Percentiles rank a stretch among this genome's conserved stretches.
Conservation (phyloP, 345 rosid genomes). For the Clarkia xantiana region DNA sequence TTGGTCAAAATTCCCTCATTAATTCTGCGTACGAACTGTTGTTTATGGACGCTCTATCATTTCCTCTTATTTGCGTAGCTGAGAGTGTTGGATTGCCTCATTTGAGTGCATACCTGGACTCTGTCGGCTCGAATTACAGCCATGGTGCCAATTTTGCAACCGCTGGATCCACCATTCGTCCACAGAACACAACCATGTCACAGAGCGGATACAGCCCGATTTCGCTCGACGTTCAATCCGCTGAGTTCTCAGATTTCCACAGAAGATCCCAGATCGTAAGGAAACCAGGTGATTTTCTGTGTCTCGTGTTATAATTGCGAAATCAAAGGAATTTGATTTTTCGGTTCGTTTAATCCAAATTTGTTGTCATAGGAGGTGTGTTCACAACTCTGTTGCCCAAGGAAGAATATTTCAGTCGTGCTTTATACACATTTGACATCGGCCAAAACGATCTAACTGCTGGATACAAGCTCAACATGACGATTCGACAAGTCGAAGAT, state of each 20-base stretch:
- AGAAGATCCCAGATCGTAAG: conserved; percentile 24
- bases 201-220: conserved; percentile 63
- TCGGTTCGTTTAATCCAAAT: too few species aligned
- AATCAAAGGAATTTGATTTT: too few species aligned
- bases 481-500: conserved; percentile 40
- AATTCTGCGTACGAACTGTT: too few species aligned
- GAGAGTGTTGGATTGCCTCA: conserved; percentile 33
- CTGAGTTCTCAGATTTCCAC: conserved; percentile 43
- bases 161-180: conserved; percentile 57
- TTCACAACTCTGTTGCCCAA: conserved; percentile 33
- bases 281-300: conserved; percentile 25
- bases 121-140: conserved; percentile 57
- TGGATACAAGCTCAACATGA: conserved; percentile 50
- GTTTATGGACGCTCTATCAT: background rate
- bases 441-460: conserved; percentile 67
- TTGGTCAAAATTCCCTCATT: too few species aligned
- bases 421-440: conserved; percentile 45
- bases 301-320: too few species aligned
- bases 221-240: conserved; percentile 46
- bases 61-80: conserved; percentile 16
- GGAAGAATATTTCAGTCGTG: conserved; percentile 27
- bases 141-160: conserved; percentile 82
- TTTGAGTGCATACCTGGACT: conserved; percentile 45
- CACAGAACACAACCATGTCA: conserved; percentile 37
- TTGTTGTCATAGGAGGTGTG: conserved; percentile 15